These are phyloP conservation scores for Fusarium multiceps DNA, from an alignment of 2,329 filamentous ascomycete genomes.

Conservation along the genomic window DNA sequence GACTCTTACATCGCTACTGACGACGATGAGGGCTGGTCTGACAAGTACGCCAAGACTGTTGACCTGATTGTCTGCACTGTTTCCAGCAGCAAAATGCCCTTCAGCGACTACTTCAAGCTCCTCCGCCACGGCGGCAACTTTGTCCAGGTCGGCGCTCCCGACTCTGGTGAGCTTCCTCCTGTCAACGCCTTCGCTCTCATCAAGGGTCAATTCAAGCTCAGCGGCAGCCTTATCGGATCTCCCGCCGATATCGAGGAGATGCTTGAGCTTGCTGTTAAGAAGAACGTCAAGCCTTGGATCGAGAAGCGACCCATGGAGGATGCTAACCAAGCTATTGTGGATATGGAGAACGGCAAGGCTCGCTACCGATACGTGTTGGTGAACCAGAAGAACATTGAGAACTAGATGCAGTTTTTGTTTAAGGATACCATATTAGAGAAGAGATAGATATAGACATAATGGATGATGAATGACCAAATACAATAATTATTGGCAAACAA, in stretches of 20 bases:
- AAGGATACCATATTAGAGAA: constrained; percentile 7
- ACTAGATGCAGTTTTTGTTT: neutral
- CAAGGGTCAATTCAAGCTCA: constrained; percentile 52
- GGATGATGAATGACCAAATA: constrained; percentile 20
- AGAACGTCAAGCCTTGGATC: constrained; percentile 68
- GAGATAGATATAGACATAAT: constrained; percentile 11
- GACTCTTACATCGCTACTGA: constrained; percentile 57
- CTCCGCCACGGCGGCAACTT: constrained; percentile 69
- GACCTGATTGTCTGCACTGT: constrained; percentile 71
- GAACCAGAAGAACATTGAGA: constrained; percentile 51
- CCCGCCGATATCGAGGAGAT: constrained; percentile 69
- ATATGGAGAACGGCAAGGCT: constrained; percentile 65
- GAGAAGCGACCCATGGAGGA: constrained; percentile 65
- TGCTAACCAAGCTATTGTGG: constrained; percentile 64
- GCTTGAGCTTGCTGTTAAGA: constrained; percentile 67
- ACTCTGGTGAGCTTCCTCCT: constrained; percentile 41
- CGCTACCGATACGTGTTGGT: constrained; percentile 60
- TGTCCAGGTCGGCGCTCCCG: constrained; percentile 66
- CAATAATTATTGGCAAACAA: constrained; percentile 4
- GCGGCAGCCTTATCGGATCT: constrained; percentile 60
- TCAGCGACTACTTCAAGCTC: constrained; percentile 69
- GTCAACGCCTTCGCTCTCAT: constrained; percentile 43
- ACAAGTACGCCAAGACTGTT: constrained; percentile 60
- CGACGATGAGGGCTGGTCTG: constrained; percentile 65
- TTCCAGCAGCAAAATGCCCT: constrained; percentile 65